Percentiles rank a stretch among this genome's conserved stretches.
Conservation (phyloP, 768 basidiomycete species). For the Collybia sordida region DNA sequence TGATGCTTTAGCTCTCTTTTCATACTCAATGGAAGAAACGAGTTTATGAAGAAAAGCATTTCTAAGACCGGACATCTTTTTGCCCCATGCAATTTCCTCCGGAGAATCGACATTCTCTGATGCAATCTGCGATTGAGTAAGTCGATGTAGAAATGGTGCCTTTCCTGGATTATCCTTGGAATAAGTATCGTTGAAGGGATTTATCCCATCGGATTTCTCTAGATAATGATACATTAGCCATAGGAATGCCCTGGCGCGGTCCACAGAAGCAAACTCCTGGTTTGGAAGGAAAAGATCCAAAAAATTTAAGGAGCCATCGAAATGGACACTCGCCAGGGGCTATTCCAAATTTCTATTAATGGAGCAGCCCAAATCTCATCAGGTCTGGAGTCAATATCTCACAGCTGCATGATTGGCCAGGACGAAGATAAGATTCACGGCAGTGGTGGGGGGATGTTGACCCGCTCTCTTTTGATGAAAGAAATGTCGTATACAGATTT, state of each 20-base stretch:
- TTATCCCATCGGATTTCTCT: constrained; percentile 60
- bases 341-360: constrained; percentile 20
- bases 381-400: constrained; percentile 23
- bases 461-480: constrained; percentile 46
- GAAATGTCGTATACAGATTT: constrained; percentile 6
- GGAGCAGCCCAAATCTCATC: not conserved
- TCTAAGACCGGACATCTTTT: constrained; percentile 68
- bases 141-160: constrained; percentile 57
- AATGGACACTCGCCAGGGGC: constrained; percentile 68
- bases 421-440: constrained; percentile 85
- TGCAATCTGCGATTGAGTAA: constrained; percentile 53
- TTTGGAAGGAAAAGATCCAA: constrained; percentile 81
- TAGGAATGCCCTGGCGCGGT: constrained; percentile 78
- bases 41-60: constrained; percentile 71
- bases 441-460: constrained; percentile 75
- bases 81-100: constrained; percentile 80
- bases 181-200: constrained; percentile 75
- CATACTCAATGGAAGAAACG: constrained; percentile 52
- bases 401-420: constrained; percentile 78
- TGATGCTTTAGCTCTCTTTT: constrained; percentile 45
- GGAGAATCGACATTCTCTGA: constrained; percentile 76
- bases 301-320: constrained; percentile 73
- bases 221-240: constrained; percentile 85
- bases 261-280: constrained; percentile 64
- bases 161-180: constrained; percentile 56